Evolutionary conservation across 371 early-diverging fungal genomes (phyloP), one percentile per base, ranked within the genome.

Genomic region (Saksenaea oblongispora): DNA sequence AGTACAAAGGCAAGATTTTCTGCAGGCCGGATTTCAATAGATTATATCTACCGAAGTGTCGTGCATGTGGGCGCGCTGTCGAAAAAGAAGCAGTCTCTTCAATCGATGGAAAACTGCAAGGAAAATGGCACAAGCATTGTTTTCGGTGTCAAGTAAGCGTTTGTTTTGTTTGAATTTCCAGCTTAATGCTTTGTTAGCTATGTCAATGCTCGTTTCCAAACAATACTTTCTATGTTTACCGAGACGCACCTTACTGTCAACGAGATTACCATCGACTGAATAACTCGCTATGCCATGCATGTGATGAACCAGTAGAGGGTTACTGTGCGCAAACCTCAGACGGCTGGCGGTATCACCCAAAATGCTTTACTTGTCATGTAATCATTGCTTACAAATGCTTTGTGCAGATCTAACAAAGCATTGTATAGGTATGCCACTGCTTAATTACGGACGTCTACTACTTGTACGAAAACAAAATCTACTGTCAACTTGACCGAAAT

Each of bases 281-380:
- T 71, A 82, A 84, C 60, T 90, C 91, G n/a, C 77, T 93, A 35
- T 93, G 93, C 69, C 84, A 79, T 59, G 64, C 73, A 9, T 93
- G 93, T 65, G 76, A 78, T 27, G 78, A 88, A 31, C 90, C 91
- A n/a, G 90, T 93, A 56, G 91, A 93, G 67, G 92, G 92, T 13
- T 86, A 87, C 0, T 91, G 92, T 74, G 91, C 89, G 0, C 89
- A 90, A 56, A 88, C 90, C 22, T 69, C 75, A 26, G 90, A 91
- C 73, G 84, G 66, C 2, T 65, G 73, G 66, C 59, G 73, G 1
- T 73, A 69, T 55, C 73, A 73, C 61, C 69, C 73, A n/a, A 11
- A 61, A 0, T 73, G 73, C 34, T 73, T 73, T 41, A 66, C 66
- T 13, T 70, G 71, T 34, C 37, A 55, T 18, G 66, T 39, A 41